Evolutionary conservation across 805 yeast species (phyloP), one percentile per base, ranked within the genome.

Genomic region (Huiozyma sinensis): DNA sequence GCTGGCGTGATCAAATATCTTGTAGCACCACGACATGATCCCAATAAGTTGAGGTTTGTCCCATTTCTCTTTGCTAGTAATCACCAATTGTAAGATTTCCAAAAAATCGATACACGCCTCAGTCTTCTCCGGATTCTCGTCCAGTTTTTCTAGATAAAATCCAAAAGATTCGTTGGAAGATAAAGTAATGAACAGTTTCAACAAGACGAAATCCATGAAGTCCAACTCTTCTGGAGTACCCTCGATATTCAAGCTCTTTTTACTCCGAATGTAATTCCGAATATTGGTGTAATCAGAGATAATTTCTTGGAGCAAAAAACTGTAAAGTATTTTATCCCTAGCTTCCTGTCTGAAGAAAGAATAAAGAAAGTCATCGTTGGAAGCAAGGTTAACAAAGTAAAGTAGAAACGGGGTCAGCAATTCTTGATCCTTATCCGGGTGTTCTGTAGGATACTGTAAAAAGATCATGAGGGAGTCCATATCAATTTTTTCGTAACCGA

Each of bases 1-100:
- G 2, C 56, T 42, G 0, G 59, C 33, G 7, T 45, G 45, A 39
- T 60, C 60, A 33, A 65, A 60, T 13, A 64, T 47, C 38, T 58
- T 60, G 44, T 55, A 63, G 29, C 59, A 57, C 72, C 72, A 69
- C 6, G 66, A 55, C 56, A 69, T 55, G 1, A 69, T 58, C 11
- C 58, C 64, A 0, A 68, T 67, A 4, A 68, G 48, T 33, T 68
- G 62, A 44, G 57, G 62, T 24, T 61, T 62, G 41, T 64, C 61
- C 70, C 71, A 68, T 8, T 48, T 50, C 12, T 58, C 57, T 35
- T 50, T 58, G 44, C 71, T 67, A 1, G 71, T 67, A 5, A 61
- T 56, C 2, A 65, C 52, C 1, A 64, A 45, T 40, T 65, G 64
- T 4, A 66, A 46, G 8, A 44, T 42, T 12, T 13, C 41, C 27